A percentile compares a stretch with the other conserved stretches of the same genome.
Conservation (phyloP, 1,139 yeast species). For the Pichia sp. region DNA sequence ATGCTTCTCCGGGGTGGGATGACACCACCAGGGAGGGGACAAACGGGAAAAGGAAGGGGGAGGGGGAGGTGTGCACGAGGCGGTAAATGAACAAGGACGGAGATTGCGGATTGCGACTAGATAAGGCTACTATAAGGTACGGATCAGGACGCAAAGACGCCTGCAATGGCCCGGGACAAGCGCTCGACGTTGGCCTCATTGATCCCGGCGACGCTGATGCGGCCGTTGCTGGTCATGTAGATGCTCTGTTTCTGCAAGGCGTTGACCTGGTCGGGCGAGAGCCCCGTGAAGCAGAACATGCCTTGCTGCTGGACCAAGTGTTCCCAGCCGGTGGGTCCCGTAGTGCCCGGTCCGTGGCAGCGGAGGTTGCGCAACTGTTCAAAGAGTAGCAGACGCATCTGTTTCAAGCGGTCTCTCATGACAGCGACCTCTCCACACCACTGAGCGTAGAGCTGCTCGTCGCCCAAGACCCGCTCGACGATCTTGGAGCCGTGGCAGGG, state of each 20-base stretch:
- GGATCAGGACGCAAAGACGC: not conserved
- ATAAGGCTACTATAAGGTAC: too few relatives aligned
- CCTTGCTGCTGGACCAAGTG: conserved; percentile 89
- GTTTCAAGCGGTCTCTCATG: conserved; percentile 74
- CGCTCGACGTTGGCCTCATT: conserved; percentile 76
- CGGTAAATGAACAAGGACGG: too few relatives aligned
- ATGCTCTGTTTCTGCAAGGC: conserved; percentile 68
- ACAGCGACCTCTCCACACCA: conserved; percentile 76
- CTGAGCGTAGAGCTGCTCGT: conserved; percentile 55
- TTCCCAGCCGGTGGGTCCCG: conserved; percentile 62
- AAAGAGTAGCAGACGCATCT: conserved; percentile 65
- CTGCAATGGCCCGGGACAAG: conserved; percentile 43
- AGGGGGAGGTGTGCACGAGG: too few relatives aligned
- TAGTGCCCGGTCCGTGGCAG: conserved; percentile 28
- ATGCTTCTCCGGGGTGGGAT: not conserved
- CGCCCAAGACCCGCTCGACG: conserved; percentile 68
- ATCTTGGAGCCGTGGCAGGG: conserved; percentile 92
- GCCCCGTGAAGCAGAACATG: conserved; percentile 93
- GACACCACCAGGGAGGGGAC: not conserved
- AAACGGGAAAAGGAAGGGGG: too few relatives aligned
- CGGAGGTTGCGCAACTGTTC: conserved; percentile 46
- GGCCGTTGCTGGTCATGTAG: conserved; percentile 83
- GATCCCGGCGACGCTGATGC: conserved; percentile 89
- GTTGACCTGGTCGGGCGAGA: conserved; percentile 63
- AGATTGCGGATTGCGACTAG: too few relatives aligned